Base-by-base conservation (phyloP, 148 eudicot species). In the Chenopodium album region DNA sequence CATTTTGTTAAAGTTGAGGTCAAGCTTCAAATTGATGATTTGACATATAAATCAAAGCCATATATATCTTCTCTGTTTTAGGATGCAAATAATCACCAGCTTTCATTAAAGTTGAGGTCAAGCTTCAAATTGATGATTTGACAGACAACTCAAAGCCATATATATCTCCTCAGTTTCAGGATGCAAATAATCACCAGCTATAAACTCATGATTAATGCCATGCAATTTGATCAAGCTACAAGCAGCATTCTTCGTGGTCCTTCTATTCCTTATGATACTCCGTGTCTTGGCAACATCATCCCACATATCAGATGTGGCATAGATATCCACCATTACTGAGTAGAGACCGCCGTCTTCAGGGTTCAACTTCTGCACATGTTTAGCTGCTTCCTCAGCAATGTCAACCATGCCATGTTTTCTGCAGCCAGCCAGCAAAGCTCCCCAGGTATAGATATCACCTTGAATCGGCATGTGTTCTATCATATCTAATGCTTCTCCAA, bases 331-430 rank as follows among this genome's bases (percentile, higher is more conserved):
- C 93, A 94, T 83, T 17, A 90, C 84, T 19, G 98, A 93, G 85
- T 93, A 90, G 37, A 84, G 92, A 13, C 97, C 95, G 54, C 92
- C 89, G 85, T 94, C 98, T 79, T 89, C 93, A 44, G 95, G 95
- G 29, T 85, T 90, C 52, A 91, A 78, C 82, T 85, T 82, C 88
- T 87, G 82, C 64, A 93, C 87, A 48, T 79, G 85, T 85, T 86
- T 79, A 37, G 97, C 95, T 44, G 90, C 95, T 83, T 79, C 84
- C 88, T 92, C 87, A 9, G 94, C 97, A 68, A 88, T 65, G 85
- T 91, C 91, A 77, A 93, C 87, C 79, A 90, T 71, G 75, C 94
- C 98, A 80, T 88, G 92, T 71, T 87, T 83, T 79, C 94, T 88
- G 79, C 97, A 91, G 19, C 98, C 97, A 76, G 88, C 90, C 77